Percentiles rank a stretch among this genome's conserved stretches.
Evolutionary conservation across 1,284 basidiomycete species (phyloP).

Genomic region (Stygiomarasmius scandens): DNA sequence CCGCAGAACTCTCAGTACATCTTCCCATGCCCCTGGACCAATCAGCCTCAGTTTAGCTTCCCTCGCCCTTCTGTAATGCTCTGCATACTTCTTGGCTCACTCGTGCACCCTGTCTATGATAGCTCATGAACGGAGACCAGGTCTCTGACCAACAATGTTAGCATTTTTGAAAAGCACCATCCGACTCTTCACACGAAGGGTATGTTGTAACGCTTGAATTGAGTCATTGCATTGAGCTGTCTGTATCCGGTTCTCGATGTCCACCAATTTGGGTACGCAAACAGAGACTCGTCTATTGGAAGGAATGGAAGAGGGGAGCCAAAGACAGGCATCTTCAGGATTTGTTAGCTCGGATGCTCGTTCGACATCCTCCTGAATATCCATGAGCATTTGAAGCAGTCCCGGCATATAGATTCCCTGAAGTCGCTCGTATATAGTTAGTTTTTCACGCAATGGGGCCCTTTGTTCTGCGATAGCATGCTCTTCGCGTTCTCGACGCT

Average conservation of each 20-base stretch:
- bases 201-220: conserved; percentile 16
- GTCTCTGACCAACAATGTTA: background rate
- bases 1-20: background rate
- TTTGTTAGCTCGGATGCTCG: conserved; percentile 1
- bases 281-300: background rate
- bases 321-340: conserved; percentile 17
- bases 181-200: conserved; percentile 18
- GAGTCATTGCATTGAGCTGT: conserved; percentile 19
- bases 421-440: background rate
- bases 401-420: conserved; percentile 16
- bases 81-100: background rate
- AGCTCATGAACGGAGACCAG: background rate
- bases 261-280: conserved; percentile 13
- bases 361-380: background rate
- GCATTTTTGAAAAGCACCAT: conserved; percentile 12
- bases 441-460: background rate
- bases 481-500: background rate
- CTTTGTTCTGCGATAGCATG: background rate
- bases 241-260: conserved; percentile 17
- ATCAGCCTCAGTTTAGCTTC: background rate
- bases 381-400: conserved; percentile 9
- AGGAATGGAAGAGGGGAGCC: conserved; percentile 21
- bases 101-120: background rate
- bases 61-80: background rate
- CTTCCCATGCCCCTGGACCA: background rate